phyloP scores from a whole-genome alignment of 805 yeast species.

The Helenozyma baotianmanensis region DNA sequence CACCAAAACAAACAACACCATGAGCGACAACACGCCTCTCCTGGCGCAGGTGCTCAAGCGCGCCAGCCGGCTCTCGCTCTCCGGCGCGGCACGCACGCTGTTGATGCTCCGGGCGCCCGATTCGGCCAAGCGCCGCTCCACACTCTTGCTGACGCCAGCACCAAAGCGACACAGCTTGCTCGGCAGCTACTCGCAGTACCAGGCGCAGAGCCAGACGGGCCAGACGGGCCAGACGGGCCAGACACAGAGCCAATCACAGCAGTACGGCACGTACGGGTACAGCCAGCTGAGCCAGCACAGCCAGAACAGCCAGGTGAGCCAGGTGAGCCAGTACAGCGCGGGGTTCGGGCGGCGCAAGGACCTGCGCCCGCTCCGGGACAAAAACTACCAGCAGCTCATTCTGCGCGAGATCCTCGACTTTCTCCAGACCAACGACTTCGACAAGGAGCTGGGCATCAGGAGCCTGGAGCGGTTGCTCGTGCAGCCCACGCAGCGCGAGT shows the following conservation, averaged over 20 bases:
- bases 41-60: slow-evolving; percentile 11
- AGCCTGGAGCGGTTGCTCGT: slow-evolving; percentile 59
- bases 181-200: too few relatives aligned
- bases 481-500: slow-evolving; percentile 85
- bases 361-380: slow-evolving; percentile 76
- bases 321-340: too few relatives aligned
- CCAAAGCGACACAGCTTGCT: slow-evolving; percentile 15
- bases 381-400: slow-evolving; percentile 57
- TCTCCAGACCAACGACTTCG: slow-evolving; percentile 60
- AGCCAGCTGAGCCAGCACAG: too few relatives aligned
- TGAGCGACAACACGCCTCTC: slow-evolving; percentile 13
- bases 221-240: background rate
- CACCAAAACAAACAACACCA: background rate
- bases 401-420: slow-evolving; percentile 68
- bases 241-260: slow-evolving; percentile 1
- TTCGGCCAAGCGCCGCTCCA: slow-evolving; percentile 25
- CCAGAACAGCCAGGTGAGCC: too few relatives aligned
- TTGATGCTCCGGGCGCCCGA: slow-evolving; percentile 19
- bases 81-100: slow-evolving; percentile 14
- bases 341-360: slow-evolving; percentile 31
- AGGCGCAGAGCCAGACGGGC: too few relatives aligned
- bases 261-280: background rate
- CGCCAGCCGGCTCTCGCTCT: slow-evolving; percentile 16
- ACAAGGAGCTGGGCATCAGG: slow-evolving; percentile 67
- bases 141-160: slow-evolving; percentile 31